Conservation (phyloP, 139 green algal genomes). For the Haematococcus lacustris region DNA sequence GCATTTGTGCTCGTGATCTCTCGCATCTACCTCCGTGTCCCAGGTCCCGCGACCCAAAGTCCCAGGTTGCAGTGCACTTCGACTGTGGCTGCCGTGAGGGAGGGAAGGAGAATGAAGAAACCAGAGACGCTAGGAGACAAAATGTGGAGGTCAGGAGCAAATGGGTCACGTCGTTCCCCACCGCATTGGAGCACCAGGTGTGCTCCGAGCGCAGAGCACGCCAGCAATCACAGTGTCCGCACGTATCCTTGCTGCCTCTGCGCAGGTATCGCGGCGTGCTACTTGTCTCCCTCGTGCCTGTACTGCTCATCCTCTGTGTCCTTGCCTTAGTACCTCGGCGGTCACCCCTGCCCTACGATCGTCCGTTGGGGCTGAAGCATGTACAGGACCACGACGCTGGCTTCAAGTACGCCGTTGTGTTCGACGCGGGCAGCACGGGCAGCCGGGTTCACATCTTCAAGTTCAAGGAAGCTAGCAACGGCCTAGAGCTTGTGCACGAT, state of each 20-base stretch:
- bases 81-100: not conserved
- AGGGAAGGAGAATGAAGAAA: conserved; percentile 18
- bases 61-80: too few species aligned
- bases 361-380: conserved; percentile 18
- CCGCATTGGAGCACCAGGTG: conserved; percentile 1
- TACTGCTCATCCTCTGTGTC: conserved; percentile 54
- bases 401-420: conserved; percentile 74
- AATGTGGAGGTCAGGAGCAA: conserved; percentile 34
- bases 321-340: conserved; percentile 46
- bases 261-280: conserved; percentile 54
- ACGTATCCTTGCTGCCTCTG: not conserved
- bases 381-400: conserved; percentile 9
- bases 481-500: conserved; percentile 70
- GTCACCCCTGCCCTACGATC: conserved; percentile 7
- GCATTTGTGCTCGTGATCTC: too few species aligned
- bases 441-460: conserved; percentile 92
- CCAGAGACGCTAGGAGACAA: conserved; percentile 29
- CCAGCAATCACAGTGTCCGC: not conserved
- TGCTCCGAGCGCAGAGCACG: not conserved
- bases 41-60: too few species aligned
- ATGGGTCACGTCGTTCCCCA: not conserved
- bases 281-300: conserved; percentile 49
- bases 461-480: conserved; percentile 51
- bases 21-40: too few species aligned
- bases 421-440: conserved; percentile 94